Conservation (phyloP, 352 stramenopile genomes). For the Pilasporangium apinafurcum region DNA sequence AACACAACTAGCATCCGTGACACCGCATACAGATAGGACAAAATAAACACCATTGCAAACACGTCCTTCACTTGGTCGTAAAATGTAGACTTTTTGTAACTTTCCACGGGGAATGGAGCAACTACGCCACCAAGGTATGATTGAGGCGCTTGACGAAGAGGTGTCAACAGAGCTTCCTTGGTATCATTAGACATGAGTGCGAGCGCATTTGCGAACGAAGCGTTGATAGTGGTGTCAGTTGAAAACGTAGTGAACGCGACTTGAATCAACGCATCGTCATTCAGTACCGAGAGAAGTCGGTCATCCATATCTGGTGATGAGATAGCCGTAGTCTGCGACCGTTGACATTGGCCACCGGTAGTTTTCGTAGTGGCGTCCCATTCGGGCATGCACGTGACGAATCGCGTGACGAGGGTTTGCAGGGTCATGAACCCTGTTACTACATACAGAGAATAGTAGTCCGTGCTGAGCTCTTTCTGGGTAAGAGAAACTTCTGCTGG, state of each 20-base stretch:
- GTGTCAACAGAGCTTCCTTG: conserved; percentile 29
- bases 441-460: conserved; percentile 18
- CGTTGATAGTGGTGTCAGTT: neutral
- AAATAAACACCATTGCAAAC: conserved; percentile 87
- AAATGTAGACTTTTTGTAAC: conserved; percentile 56
- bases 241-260: conserved; percentile 12
- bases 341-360: conserved; percentile 22
- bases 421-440: conserved; percentile 20
- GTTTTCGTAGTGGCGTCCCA: conserved; percentile 16
- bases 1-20: conserved; percentile 82
- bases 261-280: conserved; percentile 39
- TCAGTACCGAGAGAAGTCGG: conserved; percentile 21
- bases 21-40: conserved; percentile 88
- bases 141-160: conserved; percentile 54
- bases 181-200: conserved; percentile 14
- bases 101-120: conserved; percentile 47
- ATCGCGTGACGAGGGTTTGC: conserved; percentile 30
- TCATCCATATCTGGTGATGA: conserved; percentile 20
- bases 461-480: conserved; percentile 11
- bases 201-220: conserved; percentile 16
- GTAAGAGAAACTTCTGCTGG: conserved; percentile 12
- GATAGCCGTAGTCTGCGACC: conserved; percentile 16
- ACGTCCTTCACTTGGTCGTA: conserved; percentile 64
- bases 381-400: conserved; percentile 22
- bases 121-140: conserved; percentile 36